A percentile compares a stretch with the other conserved stretches of the same genome.
Conservation (phyloP, 2,329 filamentous ascomycete genomes). For the Colletotrichum higginsianum region DNA sequence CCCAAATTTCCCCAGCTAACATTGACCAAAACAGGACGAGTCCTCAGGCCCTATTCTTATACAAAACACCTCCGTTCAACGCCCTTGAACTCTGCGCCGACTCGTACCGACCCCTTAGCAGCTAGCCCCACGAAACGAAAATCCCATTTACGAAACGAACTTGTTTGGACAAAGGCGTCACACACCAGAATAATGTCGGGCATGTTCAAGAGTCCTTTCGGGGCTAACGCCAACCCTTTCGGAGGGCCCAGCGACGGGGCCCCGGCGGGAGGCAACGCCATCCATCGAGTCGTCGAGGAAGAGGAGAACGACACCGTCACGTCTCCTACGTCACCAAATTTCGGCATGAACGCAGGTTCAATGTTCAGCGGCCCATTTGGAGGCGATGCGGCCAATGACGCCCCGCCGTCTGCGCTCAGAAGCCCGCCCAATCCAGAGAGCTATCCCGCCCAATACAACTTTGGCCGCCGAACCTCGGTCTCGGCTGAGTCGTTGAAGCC, state of each 20-base stretch:
- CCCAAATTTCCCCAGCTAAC: conserved; percentile 62
- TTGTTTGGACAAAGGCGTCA: background rate
- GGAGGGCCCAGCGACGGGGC: conserved; percentile 65
- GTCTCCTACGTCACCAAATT: conserved; percentile 79
- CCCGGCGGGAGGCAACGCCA: conserved; percentile 51
- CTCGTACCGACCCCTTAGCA: conserved; percentile 65
- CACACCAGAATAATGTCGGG: conserved; percentile 75
- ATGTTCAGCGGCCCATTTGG: conserved; percentile 69
- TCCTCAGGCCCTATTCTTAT: conserved; percentile 73
- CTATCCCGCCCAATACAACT: conserved; percentile 94
- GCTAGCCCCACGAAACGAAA: conserved; percentile 1
- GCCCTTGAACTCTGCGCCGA: conserved; percentile 80
- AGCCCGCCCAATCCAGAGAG: conserved; percentile 72
- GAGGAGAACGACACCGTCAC: conserved; percentile 84
- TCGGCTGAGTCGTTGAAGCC: conserved; percentile 97
- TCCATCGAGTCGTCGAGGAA: conserved; percentile 80
- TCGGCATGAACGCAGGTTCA: conserved; percentile 61
- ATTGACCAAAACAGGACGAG: conserved; percentile 71
- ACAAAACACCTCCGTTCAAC: conserved; percentile 71
- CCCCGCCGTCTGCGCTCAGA: conserved; percentile 61
- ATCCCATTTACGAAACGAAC: conserved; percentile 3
- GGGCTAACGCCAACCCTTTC: conserved; percentile 80
- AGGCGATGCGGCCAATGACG: conserved; percentile 61
- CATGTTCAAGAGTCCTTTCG: conserved; percentile 82
- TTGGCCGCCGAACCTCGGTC: conserved; percentile 93